These are phyloP conservation scores for Peronospora destructor DNA, from an alignment of 352 stramenopile genomes.

Conservation along the genomic window DNA sequence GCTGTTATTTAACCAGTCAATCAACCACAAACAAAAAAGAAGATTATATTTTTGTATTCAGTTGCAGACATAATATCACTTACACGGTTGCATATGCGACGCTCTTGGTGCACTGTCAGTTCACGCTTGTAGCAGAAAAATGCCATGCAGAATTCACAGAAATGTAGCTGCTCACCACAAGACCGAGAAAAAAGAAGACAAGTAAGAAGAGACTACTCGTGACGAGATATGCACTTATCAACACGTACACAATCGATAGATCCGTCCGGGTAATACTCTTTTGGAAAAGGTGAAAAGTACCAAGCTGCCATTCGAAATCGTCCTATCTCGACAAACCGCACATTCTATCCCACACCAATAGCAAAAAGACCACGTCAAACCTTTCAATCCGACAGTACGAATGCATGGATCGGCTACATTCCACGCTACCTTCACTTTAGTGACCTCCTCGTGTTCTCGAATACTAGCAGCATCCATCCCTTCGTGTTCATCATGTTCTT, in stretches of 20 bases:
- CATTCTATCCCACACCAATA: conserved; percentile 71
- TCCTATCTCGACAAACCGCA: conserved; percentile 92
- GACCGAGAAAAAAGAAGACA: neutral
- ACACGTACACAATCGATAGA: conserved; percentile 72
- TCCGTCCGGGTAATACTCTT: conserved; percentile 89
- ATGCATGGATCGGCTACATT: no score
- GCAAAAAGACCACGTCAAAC: neutral
- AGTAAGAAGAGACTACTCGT: neutral
- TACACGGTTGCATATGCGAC: conserved; percentile 55
- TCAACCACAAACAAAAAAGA: neutral
- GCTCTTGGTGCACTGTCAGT: conserved; percentile 57
- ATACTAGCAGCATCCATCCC: conserved; percentile 96
- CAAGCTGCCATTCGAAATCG: conserved; percentile 91
- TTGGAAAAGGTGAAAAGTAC: conserved; percentile 97
- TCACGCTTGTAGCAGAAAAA: conserved; percentile 82
- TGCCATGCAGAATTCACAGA: conserved; percentile 86
- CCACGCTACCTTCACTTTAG: conserved; percentile 86
- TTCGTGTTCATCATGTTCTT: conserved; percentile 96
- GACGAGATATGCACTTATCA: neutral
- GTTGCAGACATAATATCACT: conserved; percentile 8
- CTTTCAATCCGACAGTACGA: no score
- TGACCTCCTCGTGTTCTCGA: conserved; percentile 97
- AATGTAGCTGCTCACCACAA: conserved; percentile 55
- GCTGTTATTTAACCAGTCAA: conserved; percentile 24
- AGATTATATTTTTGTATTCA: neutral